phyloP scores from a whole-genome alignment of 768 basidiomycete genomes.

The Leccinum olivaceopallidum region DNA sequence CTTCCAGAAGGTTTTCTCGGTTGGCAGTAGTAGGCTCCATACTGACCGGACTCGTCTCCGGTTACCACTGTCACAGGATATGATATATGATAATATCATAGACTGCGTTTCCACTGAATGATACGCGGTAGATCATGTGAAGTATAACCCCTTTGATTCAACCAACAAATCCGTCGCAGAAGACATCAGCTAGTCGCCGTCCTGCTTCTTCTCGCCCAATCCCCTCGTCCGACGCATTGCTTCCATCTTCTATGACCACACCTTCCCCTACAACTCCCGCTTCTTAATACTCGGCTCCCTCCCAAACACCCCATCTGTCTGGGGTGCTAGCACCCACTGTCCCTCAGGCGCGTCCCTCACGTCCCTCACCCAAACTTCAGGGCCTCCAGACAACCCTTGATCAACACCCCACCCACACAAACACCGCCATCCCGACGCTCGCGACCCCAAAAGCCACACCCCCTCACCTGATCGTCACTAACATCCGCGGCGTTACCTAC shows the following conservation, averaged over 20 bases:
- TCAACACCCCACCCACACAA: conserved; percentile 26
- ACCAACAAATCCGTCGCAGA: neutral
- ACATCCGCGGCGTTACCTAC: conserved; percentile 38
- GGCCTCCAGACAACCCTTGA: conserved; percentile 31
- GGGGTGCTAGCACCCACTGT: neutral
- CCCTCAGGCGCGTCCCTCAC: conserved; percentile 37
- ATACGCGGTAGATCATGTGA: neutral
- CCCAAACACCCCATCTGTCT: conserved; percentile 17
- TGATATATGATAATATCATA: neutral
- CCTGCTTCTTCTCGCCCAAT: neutral
- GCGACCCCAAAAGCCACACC: conserved; percentile 35
- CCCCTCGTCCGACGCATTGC: conserved; percentile 3
- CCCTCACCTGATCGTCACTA: conserved; percentile 14
- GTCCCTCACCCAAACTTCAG: conserved; percentile 25
- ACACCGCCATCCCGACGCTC: conserved; percentile 33
- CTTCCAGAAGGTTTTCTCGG: no score
- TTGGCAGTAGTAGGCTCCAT: neutral
- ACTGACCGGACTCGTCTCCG: neutral
- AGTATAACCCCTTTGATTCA: neutral
- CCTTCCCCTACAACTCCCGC: conserved; percentile 22
- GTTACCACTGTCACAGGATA: neutral
- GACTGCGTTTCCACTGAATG: neutral
- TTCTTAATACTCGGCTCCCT: conserved; percentile 22
- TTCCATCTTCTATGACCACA: neutral
- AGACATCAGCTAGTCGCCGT: neutral